These are phyloP conservation scores for Spathaspora sp. DNA, from an alignment of 1,139 yeast genomes.

Conservation along the genomic window DNA sequence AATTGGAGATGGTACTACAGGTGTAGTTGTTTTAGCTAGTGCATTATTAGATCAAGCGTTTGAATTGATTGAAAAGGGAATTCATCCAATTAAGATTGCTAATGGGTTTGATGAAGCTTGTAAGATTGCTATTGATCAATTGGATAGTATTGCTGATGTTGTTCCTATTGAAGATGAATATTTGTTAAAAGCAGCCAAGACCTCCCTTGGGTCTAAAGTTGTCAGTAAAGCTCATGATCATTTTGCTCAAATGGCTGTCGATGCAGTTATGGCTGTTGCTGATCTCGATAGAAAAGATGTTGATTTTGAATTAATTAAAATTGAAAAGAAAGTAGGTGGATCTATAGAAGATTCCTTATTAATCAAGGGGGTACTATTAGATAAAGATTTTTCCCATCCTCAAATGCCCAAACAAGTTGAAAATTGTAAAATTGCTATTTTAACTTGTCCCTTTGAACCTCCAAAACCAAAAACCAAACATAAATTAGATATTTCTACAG, in stretches of 20 bases:
- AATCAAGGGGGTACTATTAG: constrained; percentile 88
- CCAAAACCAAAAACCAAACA: constrained; percentile 99
- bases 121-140: constrained; percentile 76
- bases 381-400: constrained; percentile 96
- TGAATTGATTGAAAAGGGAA: constrained; percentile 93
- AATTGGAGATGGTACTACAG: constrained; percentile 99
- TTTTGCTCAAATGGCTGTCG: constrained; percentile 96
- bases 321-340: constrained; percentile 96
- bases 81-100: constrained; percentile 95
- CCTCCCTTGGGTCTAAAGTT: constrained; percentile 92
- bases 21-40: constrained; percentile 95
- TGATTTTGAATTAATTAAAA: constrained; percentile 92
- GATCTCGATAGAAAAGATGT: constrained; percentile 92
- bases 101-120: constrained; percentile 98
- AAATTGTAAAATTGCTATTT: constrained; percentile 87
- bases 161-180: constrained; percentile 54
- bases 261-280: constrained; percentile 90
- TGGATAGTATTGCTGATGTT: constrained; percentile 72
- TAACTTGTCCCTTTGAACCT: constrained; percentile 98
- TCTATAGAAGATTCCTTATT: constrained; percentile 80
- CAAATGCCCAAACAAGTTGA: constrained; percentile 88
- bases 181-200: constrained; percentile 86
- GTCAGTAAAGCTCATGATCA: constrained; percentile 92
- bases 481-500: constrained; percentile 87
- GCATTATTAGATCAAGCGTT: constrained; percentile 92